Base-by-base conservation (phyloP, 768 basidiomycete genomes). In the Lanmaoa rubissima region DNA sequence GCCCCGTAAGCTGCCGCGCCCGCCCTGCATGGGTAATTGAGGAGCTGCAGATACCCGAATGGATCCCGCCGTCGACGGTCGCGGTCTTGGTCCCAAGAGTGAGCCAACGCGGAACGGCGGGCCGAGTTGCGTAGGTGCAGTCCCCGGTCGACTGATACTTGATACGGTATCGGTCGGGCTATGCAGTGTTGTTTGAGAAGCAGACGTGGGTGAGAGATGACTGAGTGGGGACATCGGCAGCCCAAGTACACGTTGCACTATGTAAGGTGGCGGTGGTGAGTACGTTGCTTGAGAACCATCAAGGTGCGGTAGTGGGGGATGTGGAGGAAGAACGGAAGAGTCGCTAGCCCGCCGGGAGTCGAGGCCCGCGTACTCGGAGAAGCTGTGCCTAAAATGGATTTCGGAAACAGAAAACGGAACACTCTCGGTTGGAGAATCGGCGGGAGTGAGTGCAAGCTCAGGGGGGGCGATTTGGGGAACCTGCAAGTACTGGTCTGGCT, bases 361-460 rank as follows among this genome's bases (percentile, higher is more conserved):
- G 11, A 68, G 40, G 44, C 38, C 62, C n/a, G 58, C 51, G 48
- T 64, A 73, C 35, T 73, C 73, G 8, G 70, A 72, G 51, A 53
- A 62, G 40, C 70, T 80, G 43, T 78, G 75, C 38, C 79, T 73
- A 66, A 82, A 82, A 48, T 79, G 73, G 34, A 82, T 71, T 12
- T 83, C 82, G 16, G 80, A 80, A n/a, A 81, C 76, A 16, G 82
- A 80, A 54, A 81, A 73, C 1, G 82, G 80, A 38, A 84, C 71
- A 54, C 83, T 85, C 46, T 85, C 81, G 0, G 81, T 80, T 38
- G 82, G 83, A 14, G 84, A 83, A 31, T 71, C 74, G 32, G 76
- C 64, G 46, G 68, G 65, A n/a, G 70, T 32, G 63, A 46, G 65
- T 32, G 61, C 57, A 44, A 63, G 60, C 4, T 67, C 62, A 14